Evolutionary conservation across 805 yeast species (phyloP), one percentile per base, ranked within the genome.

Genomic region (Barnettozyma sp.): DNA sequence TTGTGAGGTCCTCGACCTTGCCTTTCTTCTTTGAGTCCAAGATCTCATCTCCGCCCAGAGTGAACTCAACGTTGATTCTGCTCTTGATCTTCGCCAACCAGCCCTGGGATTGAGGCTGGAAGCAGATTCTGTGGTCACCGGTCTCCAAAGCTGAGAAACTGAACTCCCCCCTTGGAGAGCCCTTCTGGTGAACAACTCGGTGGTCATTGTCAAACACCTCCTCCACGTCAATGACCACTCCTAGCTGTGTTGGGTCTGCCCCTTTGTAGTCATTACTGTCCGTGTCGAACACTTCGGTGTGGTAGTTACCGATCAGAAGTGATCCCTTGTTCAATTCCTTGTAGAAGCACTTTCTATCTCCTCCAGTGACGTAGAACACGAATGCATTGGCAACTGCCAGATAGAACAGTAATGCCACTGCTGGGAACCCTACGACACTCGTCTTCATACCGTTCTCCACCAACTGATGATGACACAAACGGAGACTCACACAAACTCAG

Each of bases 101-200:
- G 28, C 61, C 62, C 4, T 64, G 52, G 40, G 63, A 69, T 33
- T 54, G 52, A 27, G 77, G 77, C 29, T 76, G 77, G 58, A 87
- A 63, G 62, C 97, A 87, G 48, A 88, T 70, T 49, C 71, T 70
- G 66, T 87, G 96, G 56, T 83, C 94, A 26, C 96, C 96, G n/a
- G 80, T 65, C 37, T 82, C 95, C 31, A 76, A 62, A 2, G 96
- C 82, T 10, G 88, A 80, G 65, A 84, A 87, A 23, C 86, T 70
- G 58, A 85, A 82, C 44, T 78, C 79, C n/a, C 86, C 83, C 26
- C 59, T 60, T 13, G 84, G 64, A 4, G 68, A 46, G 21, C 78
- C 73, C 51, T 68, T 74, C 57, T 85, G 94, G 41, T 68, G 59
- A 23, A 78, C 78, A 20, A 86, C 94, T 40, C 78, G 68, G 58